phyloP scores from a whole-genome alignment of 169 alveolate genomes.

The Plasmodium berghei region DNA sequence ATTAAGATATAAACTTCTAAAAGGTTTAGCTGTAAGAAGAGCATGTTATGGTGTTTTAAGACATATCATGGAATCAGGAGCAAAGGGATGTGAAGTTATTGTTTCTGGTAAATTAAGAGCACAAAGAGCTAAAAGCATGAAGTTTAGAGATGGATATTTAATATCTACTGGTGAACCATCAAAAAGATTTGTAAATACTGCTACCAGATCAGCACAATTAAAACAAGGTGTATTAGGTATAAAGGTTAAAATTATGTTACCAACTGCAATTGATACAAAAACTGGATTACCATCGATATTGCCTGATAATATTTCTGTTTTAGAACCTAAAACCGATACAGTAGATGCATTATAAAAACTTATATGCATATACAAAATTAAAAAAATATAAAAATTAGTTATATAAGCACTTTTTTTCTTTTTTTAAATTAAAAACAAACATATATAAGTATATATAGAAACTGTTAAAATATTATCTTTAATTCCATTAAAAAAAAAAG shows the following conservation, averaged over 20 bases:
- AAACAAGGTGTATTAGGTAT: conserved; percentile 98
- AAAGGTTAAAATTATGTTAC: conserved; percentile 96
- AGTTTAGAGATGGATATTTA: conserved; percentile 98
- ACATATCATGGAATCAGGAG: conserved; percentile 98
- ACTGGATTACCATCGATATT: conserved; percentile 94
- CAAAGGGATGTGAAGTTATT: conserved; percentile 99
- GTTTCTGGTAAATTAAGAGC: conserved; percentile 99
- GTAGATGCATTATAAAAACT: conserved; percentile 42
- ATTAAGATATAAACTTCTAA: conserved; percentile 96
- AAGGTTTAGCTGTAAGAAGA: conserved; percentile 99
- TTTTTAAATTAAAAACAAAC: too few species aligned
- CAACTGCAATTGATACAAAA: conserved; percentile 98
- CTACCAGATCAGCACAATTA: conserved; percentile 98
- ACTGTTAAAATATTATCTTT: too few species aligned
- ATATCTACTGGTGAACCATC: conserved; percentile 99
- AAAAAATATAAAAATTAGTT: neutral
- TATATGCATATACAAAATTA: neutral
- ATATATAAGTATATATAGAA: too few species aligned
- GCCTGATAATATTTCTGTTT: conserved; percentile 97
- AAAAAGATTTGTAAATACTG: conserved; percentile 95
- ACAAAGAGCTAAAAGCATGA: conserved; percentile 99
- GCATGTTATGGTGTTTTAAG: conserved; percentile 99
- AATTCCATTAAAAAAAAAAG: too few species aligned
- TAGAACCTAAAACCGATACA: conserved; percentile 94
- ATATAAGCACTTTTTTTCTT: too few species aligned